phyloP scores from a whole-genome alignment of 1,284 basidiomycete genomes.

The Leccinum subrobustum region DNA sequence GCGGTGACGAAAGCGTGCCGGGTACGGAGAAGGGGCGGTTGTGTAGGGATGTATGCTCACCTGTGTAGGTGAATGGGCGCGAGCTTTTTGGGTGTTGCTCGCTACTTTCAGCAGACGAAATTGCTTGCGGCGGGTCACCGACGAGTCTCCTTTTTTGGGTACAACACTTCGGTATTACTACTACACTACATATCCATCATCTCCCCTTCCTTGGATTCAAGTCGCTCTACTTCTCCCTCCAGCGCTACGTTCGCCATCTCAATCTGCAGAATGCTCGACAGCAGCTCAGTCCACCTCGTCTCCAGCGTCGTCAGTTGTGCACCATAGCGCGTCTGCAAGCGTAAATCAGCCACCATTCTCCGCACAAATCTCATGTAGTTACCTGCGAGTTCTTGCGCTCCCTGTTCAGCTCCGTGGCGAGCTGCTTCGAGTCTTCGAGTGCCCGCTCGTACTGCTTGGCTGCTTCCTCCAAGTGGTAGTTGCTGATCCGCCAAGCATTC shows the following conservation, averaged over 20 bases:
- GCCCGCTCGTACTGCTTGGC: slow-evolving; percentile 73
- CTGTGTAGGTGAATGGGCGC: slow-evolving; percentile 4
- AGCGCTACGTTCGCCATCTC: slow-evolving; percentile 90
- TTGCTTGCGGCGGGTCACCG: slow-evolving; percentile 12
- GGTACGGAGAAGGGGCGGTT: not conserved
- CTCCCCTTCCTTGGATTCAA: slow-evolving; percentile 58
- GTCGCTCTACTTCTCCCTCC: slow-evolving; percentile 66
- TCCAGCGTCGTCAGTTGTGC: slow-evolving; percentile 77
- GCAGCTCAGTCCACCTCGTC: slow-evolving; percentile 85
- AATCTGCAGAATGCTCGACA: slow-evolving; percentile 84
- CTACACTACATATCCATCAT: slow-evolving; percentile 47
- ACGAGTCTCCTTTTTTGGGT: slow-evolving; percentile 27
- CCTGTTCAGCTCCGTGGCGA: slow-evolving; percentile 82
- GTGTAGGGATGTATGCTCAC: slow-evolving; percentile 7
- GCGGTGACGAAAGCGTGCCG: slow-evolving; percentile 11
- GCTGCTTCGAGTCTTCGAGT: slow-evolving; percentile 69
- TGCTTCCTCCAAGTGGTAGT: slow-evolving; percentile 82
- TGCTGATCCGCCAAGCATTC: slow-evolving; percentile 90
- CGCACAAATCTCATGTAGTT: slow-evolving; percentile 11
- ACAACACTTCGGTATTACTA: slow-evolving; percentile 11
- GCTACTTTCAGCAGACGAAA: slow-evolving; percentile 17
- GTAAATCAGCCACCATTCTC: not conserved
- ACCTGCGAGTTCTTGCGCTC: slow-evolving; percentile 85
- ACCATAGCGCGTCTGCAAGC: slow-evolving; percentile 65
- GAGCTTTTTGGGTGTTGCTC: slow-evolving; percentile 7